phyloP scores from a whole-genome alignment of 2,329 filamentous ascomycete genomes.

The Diaporthe humulicola region DNA sequence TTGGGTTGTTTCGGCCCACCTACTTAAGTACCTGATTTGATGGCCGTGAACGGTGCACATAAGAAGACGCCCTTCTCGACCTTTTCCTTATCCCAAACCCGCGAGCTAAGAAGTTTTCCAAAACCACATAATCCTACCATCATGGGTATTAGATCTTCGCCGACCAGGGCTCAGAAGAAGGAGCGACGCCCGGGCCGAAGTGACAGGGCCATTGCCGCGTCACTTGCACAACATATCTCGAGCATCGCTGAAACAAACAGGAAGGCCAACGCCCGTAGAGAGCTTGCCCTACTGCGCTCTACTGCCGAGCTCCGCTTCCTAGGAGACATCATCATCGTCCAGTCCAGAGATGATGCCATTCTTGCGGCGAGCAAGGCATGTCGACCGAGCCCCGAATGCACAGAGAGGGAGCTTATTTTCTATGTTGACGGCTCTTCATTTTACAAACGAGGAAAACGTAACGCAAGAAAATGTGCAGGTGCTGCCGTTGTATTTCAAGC shows the following conservation, averaged over 20 bases:
- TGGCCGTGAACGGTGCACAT: not conserved
- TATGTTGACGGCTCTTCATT: conserved; percentile 9
- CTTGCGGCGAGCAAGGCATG: not conserved
- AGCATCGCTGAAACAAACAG: conserved; percentile 1
- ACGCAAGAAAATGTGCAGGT: not conserved
- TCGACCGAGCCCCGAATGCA: not conserved
- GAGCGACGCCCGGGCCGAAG: not conserved
- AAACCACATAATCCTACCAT: not conserved
- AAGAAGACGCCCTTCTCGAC: not conserved
- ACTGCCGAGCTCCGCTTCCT: not conserved
- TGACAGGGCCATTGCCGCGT: not conserved
- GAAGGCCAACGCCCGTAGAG: not conserved
- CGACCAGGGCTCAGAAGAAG: not conserved
- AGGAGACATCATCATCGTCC: not conserved
- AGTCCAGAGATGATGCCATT: conserved; percentile 5
- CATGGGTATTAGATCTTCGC: not conserved
- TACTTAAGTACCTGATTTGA: too few relatives aligned
- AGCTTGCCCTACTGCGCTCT: not conserved
- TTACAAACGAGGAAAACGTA: not conserved
- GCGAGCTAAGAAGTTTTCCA: not conserved
- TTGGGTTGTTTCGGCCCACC: not conserved
- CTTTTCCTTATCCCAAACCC: not conserved
- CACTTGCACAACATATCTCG: not conserved
- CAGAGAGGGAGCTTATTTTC: not conserved
- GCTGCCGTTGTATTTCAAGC: conserved; percentile 3